Conservation (phyloP, 169 alveolate species). For the Ichthyophthirius multifiliis region DNA sequence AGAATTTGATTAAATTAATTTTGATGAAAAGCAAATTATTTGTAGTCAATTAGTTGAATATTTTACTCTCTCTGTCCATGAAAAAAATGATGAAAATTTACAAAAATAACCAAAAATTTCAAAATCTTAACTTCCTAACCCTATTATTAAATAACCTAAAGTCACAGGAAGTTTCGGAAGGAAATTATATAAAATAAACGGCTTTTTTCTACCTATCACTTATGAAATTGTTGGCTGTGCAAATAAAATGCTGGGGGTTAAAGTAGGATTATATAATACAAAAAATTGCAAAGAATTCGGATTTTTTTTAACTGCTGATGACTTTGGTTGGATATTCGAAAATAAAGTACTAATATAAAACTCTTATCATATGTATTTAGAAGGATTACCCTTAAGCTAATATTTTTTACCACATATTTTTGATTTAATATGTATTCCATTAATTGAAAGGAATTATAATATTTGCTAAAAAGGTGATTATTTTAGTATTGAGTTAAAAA, state of each 20-base stretch:
- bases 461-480: too few species aligned
- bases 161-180: too few species aligned
- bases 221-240: neutral
- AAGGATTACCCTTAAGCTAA: neutral
- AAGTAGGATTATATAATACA: neutral
- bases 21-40: neutral
- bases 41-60: neutral
- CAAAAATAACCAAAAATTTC: neutral
- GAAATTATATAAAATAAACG: too few species aligned
- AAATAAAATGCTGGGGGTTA: neutral
- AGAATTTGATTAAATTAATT: neutral
- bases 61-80: neutral
- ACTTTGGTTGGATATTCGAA: neutral
- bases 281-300: neutral
- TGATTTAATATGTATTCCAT: neutral
- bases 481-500: too few species aligned
- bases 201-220: neutral
- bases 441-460: too few species aligned
- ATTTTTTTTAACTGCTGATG: neutral
- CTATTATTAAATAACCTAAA: neutral
- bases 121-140: conserved; percentile 2
- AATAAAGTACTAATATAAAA: neutral
- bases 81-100: neutral
- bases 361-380: neutral
- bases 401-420: neutral